Evolutionary conservation across 768 basidiomycete genomes (phyloP).

Genomic region (Boletellus ananas): DNA sequence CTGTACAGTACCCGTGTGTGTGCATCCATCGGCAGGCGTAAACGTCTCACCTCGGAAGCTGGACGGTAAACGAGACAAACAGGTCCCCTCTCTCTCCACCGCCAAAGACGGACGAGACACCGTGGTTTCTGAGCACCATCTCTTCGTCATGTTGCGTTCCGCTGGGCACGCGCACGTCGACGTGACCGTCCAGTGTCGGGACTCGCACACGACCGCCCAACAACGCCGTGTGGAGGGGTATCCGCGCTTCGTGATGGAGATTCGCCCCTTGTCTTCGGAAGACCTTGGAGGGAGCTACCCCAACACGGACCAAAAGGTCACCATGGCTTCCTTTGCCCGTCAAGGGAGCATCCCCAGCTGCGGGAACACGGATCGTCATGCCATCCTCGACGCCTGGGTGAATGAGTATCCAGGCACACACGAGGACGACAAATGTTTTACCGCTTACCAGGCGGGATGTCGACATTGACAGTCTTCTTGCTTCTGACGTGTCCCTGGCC

Average conservation of each 20-base stretch:
- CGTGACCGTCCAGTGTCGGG: slow-evolving; percentile 92
- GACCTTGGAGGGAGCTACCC: slow-evolving; percentile 74
- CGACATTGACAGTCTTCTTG: slow-evolving; percentile 72
- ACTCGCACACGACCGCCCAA: slow-evolving; percentile 92
- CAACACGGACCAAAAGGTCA: slow-evolving; percentile 83
- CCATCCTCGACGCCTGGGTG: slow-evolving; percentile 86
- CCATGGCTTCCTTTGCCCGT: slow-evolving; percentile 75
- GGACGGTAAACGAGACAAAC: slow-evolving; percentile 82
- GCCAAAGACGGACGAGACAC: slow-evolving; percentile 58
- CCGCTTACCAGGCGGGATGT: slow-evolving; percentile 78
- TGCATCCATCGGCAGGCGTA: slow-evolving; percentile 1
- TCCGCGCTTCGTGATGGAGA: slow-evolving; percentile 83
- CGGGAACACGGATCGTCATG: slow-evolving; percentile 80
- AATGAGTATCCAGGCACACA: slow-evolving; percentile 8
- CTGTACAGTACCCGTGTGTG: slow-evolving; percentile 38
- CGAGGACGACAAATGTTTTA: background rate
- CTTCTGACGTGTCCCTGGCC: slow-evolving; percentile 87
- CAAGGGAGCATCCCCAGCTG: slow-evolving; percentile 80
- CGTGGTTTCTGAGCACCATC: slow-evolving; percentile 88
- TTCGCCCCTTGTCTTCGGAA: slow-evolving; percentile 92
- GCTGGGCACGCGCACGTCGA: slow-evolving; percentile 86
- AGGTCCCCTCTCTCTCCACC: slow-evolving; percentile 71
- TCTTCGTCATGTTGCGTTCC: slow-evolving; percentile 98
- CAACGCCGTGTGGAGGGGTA: slow-evolving; percentile 88
- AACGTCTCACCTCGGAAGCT: slow-evolving; percentile 78